phyloP scores from a whole-genome alignment of 148 eudicot genomes.

The Heliosperma pusillum region DNA sequence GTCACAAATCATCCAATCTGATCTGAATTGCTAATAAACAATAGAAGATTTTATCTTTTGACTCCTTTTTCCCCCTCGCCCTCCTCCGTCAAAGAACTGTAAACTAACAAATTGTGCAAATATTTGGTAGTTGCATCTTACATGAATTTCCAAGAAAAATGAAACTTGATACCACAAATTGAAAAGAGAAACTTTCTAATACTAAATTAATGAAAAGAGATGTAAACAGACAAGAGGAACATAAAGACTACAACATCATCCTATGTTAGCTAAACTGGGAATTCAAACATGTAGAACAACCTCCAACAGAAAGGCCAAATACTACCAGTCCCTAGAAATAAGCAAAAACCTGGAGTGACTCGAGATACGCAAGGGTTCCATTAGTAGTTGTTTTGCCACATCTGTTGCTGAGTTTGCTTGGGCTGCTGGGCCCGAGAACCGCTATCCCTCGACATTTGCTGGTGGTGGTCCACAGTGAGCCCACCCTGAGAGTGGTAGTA shows the following conservation, averaged over 20 bases:
- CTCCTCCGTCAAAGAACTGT: neutral
- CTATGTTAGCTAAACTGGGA: slow-evolving; percentile 52
- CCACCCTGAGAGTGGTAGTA: slow-evolving; percentile 75
- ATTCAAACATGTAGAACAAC: slow-evolving; percentile 26
- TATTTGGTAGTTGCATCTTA: no score
- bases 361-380: slow-evolving; percentile 16
- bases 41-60: no score
- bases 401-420: slow-evolving; percentile 68
- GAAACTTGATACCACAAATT: no score
- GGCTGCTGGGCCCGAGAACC: slow-evolving; percentile 66
- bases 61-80: no score
- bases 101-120: neutral
- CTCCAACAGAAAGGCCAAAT: slow-evolving; percentile 45
- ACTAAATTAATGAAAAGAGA: slow-evolving; percentile 13
- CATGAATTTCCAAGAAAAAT: no score
- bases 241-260: slow-evolving; percentile 26
- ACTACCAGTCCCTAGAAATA: slow-evolving; percentile 34
- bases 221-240: slow-evolving; percentile 8
- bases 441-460: slow-evolving; percentile 64
- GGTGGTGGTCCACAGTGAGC: slow-evolving; percentile 65
- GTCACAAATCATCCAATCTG: no score
- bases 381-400: slow-evolving; percentile 85
- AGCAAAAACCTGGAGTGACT: neutral
- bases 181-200: slow-evolving; percentile 21
- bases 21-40: no score